Evolutionary conservation across 2,329 filamentous ascomycete genomes (phyloP).

Genomic region (Ceratocystis cubensis): DNA sequence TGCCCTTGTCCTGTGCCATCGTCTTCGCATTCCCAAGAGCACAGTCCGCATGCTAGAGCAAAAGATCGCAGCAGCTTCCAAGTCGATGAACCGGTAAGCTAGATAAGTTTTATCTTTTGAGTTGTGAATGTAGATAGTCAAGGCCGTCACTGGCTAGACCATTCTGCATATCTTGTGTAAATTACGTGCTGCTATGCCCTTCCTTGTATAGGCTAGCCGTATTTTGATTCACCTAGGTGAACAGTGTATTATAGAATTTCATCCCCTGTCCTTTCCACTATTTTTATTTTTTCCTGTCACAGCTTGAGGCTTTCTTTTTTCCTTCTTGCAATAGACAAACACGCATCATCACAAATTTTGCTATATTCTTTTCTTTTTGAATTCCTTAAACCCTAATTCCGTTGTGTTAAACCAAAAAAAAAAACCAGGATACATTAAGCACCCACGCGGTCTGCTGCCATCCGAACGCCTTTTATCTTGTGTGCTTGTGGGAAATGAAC

Average conservation of each 20-base stretch:
- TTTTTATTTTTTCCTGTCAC: neutral
- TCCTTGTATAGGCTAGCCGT: neutral
- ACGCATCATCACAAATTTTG: neutral
- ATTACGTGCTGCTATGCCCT: neutral
- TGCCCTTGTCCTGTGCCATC: slow-evolving; percentile 63
- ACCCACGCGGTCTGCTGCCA: neutral
- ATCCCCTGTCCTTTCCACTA: neutral
- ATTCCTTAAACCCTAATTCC: slow-evolving; percentile 19
- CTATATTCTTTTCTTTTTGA: slow-evolving; percentile 16
- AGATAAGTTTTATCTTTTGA: slow-evolving; percentile 4
- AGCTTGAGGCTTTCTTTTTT: neutral
- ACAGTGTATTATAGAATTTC: slow-evolving; percentile 1
- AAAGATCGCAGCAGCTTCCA: slow-evolving; percentile 28
- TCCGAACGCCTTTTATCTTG: neutral
- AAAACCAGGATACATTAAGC: neutral
- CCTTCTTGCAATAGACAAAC: neutral
- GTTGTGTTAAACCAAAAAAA: slow-evolving; percentile 3
- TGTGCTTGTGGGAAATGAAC: neutral
- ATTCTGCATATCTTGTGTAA: neutral
- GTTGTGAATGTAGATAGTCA: neutral
- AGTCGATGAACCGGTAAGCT: slow-evolving; percentile 17
- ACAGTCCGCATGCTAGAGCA: slow-evolving; percentile 48
- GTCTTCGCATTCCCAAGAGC: slow-evolving; percentile 59
- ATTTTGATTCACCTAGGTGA: neutral
- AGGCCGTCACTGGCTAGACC: neutral